Evolutionary conservation across 1,284 basidiomycete genomes (phyloP).

Genomic region (Heterobasidion parviporum): DNA sequence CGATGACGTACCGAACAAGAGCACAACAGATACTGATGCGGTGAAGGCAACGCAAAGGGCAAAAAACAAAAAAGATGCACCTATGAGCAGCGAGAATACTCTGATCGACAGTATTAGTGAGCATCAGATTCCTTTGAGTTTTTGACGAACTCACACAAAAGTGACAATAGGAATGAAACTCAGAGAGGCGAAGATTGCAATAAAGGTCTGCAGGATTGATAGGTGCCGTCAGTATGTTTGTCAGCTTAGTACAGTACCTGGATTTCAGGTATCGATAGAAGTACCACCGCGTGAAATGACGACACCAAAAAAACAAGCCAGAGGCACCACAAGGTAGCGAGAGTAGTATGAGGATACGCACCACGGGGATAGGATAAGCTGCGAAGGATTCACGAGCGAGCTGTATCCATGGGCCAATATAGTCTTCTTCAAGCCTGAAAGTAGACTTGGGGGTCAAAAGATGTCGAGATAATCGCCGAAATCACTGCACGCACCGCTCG

Average conservation of each 20-base stretch:
- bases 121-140: background rate
- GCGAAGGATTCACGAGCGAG: background rate
- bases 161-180: conserved; percentile 23
- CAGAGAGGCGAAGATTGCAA: conserved; percentile 21
- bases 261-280: no score
- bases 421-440: conserved; percentile 7
- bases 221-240: no score
- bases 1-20: conserved; percentile 17
- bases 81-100: conserved; percentile 21
- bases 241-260: no score
- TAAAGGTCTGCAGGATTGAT: conserved; percentile 18
- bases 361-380: conserved; percentile 7
- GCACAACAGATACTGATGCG: conserved; percentile 16
- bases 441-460: background rate
- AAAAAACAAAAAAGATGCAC: conserved; percentile 18
- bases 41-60: conserved; percentile 16
- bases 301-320: background rate
- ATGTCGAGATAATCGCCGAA: background rate
- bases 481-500: conserved; percentile 1
- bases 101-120: conserved; percentile 9
- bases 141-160: conserved; percentile 20
- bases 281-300: background rate
- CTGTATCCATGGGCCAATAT: conserved; percentile 4
- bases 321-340: background rate
- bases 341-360: background rate